Evolutionary conservation across 164 flowering plant genomes (phyloP).

Genomic region (Annona cherimola): DNA sequence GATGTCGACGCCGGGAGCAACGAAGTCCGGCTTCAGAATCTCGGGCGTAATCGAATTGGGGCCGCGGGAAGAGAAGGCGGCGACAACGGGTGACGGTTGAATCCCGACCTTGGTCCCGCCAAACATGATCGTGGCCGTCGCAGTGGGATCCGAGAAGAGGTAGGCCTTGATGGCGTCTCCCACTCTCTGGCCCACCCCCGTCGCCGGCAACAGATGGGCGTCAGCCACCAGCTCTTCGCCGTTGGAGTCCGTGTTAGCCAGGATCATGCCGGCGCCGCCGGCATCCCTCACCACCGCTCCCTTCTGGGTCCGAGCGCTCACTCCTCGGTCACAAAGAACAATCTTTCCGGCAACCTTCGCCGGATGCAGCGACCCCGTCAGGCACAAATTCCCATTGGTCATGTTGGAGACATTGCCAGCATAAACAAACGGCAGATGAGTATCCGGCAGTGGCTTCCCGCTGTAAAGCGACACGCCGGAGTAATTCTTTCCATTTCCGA

Average conservation of each 20-base stretch:
- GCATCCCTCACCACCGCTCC: constrained; percentile 65
- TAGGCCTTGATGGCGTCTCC: constrained; percentile 56
- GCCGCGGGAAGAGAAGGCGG: constrained; percentile 77
- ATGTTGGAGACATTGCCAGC: constrained; percentile 53
- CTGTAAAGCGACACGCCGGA: constrained; percentile 62
- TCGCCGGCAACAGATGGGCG: constrained; percentile 63
- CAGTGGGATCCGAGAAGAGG: constrained; percentile 34
- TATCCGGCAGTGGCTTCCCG: constrained; percentile 38
- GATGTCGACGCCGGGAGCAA: constrained; percentile 86
- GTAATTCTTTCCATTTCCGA: constrained; percentile 7
- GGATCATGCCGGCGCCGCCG: constrained; percentile 80
- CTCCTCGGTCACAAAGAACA: constrained; percentile 78
- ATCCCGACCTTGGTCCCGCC: constrained; percentile 56
- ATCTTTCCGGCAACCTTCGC: constrained; percentile 69
- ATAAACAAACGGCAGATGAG: constrained; percentile 41
- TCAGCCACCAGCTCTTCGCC: constrained; percentile 87
- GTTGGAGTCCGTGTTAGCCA: constrained; percentile 51
- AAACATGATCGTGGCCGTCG: constrained; percentile 48
- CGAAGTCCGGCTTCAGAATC: constrained; percentile 80
- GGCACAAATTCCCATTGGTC: constrained; percentile 49
- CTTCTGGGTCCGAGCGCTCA: constrained; percentile 52
- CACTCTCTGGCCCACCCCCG: constrained; percentile 47
- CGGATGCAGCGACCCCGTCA: constrained; percentile 43
- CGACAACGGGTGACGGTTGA: constrained; percentile 73
- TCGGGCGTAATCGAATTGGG: constrained; percentile 57